Conservation (phyloP, 768 basidiomycete genomes). For the Hirschioporus abietinus region DNA sequence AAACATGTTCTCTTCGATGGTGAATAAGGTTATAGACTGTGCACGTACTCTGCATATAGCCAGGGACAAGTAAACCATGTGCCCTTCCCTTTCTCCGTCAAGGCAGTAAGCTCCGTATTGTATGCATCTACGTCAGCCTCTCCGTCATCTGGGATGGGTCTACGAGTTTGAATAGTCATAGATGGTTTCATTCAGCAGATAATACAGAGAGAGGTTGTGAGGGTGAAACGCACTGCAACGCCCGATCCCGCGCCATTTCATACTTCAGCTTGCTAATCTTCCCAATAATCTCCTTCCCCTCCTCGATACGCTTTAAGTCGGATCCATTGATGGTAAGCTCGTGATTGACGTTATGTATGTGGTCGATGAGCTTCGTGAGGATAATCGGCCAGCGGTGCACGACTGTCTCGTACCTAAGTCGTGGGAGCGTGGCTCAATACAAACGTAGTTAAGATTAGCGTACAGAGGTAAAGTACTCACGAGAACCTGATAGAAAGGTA, state of each 20-base stretch:
- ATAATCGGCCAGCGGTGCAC: slow-evolving; percentile 80
- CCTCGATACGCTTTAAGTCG: slow-evolving; percentile 38
- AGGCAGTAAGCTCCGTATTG: slow-evolving; percentile 61
- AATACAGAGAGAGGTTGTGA: background rate
- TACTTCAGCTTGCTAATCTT: slow-evolving; percentile 77
- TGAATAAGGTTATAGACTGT: slow-evolving; percentile 9
- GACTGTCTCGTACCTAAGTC: slow-evolving; percentile 68
- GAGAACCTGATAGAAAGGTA: slow-evolving; percentile 47
- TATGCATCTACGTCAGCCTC: slow-evolving; percentile 67
- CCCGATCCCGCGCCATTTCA: slow-evolving; percentile 76
- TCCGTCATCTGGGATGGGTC: slow-evolving; percentile 70
- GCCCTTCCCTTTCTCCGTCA: slow-evolving; percentile 42
- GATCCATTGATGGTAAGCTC: slow-evolving; percentile 37
- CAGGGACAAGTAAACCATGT: slow-evolving; percentile 94
- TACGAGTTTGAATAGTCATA: slow-evolving; percentile 22
- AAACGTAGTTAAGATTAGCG: background rate
- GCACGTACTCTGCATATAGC: slow-evolving; percentile 88
- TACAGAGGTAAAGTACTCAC: slow-evolving; percentile 34
- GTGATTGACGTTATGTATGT: slow-evolving; percentile 66
- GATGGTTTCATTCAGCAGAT: background rate
- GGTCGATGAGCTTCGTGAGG: slow-evolving; percentile 74
- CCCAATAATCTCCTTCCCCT: slow-evolving; percentile 76
- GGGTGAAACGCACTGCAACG: slow-evolving; percentile 50
- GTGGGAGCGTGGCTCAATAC: background rate
- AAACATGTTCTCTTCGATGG: background rate